Evolutionary conservation across 352 stramenopile genomes (phyloP), one percentile per base, ranked within the genome.

Genomic region (Phytopythium sindhum): DNA sequence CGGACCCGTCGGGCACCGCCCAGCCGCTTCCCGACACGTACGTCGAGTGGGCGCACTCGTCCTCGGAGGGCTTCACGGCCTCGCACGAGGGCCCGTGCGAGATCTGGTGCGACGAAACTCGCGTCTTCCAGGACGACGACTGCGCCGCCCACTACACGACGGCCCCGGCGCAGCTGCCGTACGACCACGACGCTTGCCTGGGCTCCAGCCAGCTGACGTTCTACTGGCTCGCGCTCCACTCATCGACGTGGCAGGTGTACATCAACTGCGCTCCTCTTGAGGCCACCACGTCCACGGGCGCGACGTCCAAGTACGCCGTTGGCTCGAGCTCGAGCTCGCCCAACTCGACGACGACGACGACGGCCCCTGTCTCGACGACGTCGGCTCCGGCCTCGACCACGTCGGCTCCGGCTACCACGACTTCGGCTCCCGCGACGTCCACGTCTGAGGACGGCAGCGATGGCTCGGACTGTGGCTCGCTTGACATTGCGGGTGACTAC

Each of bases 211-310:
- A 75, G 68, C 62, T 84, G n/a, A 69, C 63, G 51, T 73, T 66
- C 15, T 75, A 79, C 60, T 86, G 77, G 77, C 67, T 86, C 31
- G 72, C 74, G 4, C 50, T 86, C 44, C 77, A 86, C 67, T 61
- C 70, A 48, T 68, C 66, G 2, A 62, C 67, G 28, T 86, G 77
- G 77, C 77, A 86, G 53, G 57, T 81, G 26, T 86, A 86, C 64
- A 83, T 67, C 4, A 80, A 81, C 63, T 84, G 73, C 47, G 70
- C 73, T 24, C 53, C 63, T 24, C 28, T 78, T 29, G 67, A 24
- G 4, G 67, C n/a, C 15, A 64, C 62, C 35, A 29, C 66, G 1
- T 67, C 71, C 7, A 67, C 66, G 19, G 62, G 69, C n/a, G n/a
- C n/a, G n/a, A n/a, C n/a, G n/a, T n/a, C n/a, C n/a, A n/a, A n/a